Evolutionary conservation across 2,329 filamentous ascomycete genomes (phyloP), one percentile per base, ranked within the genome.

Genomic region (Fusarium tuaranense): DNA sequence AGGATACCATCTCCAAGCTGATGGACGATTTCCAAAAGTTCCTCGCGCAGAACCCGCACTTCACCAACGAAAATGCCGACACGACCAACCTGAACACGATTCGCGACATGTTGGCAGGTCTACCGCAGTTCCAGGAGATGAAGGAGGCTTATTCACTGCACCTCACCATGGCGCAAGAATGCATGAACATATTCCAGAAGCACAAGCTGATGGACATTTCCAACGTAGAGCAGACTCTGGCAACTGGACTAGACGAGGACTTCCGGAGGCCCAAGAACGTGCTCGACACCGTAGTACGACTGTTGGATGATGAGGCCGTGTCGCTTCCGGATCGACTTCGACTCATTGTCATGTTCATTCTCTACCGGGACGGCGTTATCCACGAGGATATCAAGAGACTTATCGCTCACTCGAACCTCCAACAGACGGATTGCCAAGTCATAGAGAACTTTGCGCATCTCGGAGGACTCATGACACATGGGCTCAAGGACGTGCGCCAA

Each of bases 101-200:
- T 83, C 95, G 97, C 80, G 95, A 98, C 83, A 99, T 99, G 97
- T 86, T 99, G 85, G 97, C 95, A 16, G 96, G 95, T 10, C 85
- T 99, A 69, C 95, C 95, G 14, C 94, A 98, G 80, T 99, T 98
- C 80, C 94, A 97, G 79, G 93, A 97, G 83, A 94, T 97, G 88
- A 98, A 98, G 82, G 95, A 97, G 80, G 92, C 94, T 2, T 99
- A 98, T 82, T 97, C 95, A 0, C 86, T 99, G 64, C 97, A 99
- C 83, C 87, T 99, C 48, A 96, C 92, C 76, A 98, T 99, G 96
- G 97, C 97, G 2, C 94, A 98, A 81, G 95, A 98, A 81, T 97
- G 95, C 81, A 98, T 98, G 95, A 95, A 95, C 77, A 90, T 94
- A 41, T 99, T 99, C 78, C 92, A 97, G 81, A 87, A 91, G 63